Percentiles rank a stretch among this genome's conserved stretches.
These are phyloP conservation scores for Termitomyces sp. DNA, from an alignment of 768 basidiomycete genomes.

Conservation along the genomic window DNA sequence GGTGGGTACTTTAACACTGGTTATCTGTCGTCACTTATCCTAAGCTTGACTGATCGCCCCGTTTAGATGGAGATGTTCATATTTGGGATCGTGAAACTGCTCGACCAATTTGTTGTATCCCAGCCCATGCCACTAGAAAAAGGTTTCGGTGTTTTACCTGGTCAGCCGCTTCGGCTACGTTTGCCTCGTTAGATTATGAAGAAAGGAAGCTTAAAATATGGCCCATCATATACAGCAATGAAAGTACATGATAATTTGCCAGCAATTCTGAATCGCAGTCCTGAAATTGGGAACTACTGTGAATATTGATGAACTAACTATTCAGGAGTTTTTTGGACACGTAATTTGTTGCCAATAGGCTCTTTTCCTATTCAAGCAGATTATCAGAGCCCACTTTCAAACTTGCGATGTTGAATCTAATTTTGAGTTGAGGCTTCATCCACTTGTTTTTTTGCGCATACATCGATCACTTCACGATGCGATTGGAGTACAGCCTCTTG, in stretches of 20 bases:
- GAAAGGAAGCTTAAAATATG: conserved; percentile 6
- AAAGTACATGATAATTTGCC: not conserved
- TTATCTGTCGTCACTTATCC: not conserved
- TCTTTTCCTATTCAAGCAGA: no score
- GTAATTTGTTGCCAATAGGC: no score
- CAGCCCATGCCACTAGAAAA: conserved; percentile 1
- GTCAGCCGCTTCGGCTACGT: not conserved
- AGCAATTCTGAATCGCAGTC: no score
- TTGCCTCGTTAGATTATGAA: conserved; percentile 2
- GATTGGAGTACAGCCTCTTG: no score
- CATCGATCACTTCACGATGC: no score
- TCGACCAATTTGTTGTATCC: not conserved
- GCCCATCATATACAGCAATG: not conserved
- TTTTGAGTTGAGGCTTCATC: no score
- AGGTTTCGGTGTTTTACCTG: conserved; percentile 10
- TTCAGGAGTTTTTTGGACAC: no score
- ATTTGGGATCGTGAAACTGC: conserved; percentile 8
- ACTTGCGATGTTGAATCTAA: no score
- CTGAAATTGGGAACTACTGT: no score
- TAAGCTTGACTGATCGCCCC: not conserved
- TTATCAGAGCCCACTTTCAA: no score
- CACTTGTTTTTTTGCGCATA: no score
- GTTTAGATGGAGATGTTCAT: conserved; percentile 6
- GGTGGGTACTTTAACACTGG: not conserved
- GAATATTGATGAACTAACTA: no score